Evolutionary conservation across 2,329 filamentous ascomycete species (phyloP), one percentile per base, ranked within the genome.

Genomic region (Colletotrichum musicola): DNA sequence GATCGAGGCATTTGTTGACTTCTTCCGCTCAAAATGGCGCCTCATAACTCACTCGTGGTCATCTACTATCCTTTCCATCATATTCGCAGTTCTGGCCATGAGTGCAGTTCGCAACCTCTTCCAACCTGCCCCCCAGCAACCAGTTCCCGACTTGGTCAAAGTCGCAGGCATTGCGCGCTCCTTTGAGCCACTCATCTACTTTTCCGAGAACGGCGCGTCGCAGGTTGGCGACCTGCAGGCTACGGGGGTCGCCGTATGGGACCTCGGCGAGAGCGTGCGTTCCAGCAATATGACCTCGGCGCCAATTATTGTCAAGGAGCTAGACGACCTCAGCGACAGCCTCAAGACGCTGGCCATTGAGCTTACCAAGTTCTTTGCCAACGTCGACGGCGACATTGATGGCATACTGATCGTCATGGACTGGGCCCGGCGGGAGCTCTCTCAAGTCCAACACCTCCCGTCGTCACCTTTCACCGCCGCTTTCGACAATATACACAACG

Each of bases 371-470:
- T 98, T 98, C 83, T 97, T 98, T 78, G 93, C 94, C 59, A 93
- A 95, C 72, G 94, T 98, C 13, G 94, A 98, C 74, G 93, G 94
- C 27, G 95, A 98, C 75, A 92, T 98, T 74, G 95, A 98, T 77
- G 92, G 92, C 69, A 97, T 98, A 73, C 86, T 98, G 42, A 92
- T 96, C 69, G 94, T 97, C 59, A 98, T 98, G 94, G 94, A 97
- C 77, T 98, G 95, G 95, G 93, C 94, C 14, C 92, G 92, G 76
- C 90, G 94, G 72, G 94, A 98, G 78, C 88, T 98, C 14, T 85
- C 90, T 69, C 90, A 90, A 53, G 83, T 96, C 64, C 88, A 89
- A 70, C 84, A 85, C 22, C 82, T 87, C 20, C 88, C 90, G 6
- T 86, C 88, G 1, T 88, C 87, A 50, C 86, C 89, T 2, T 81